These are phyloP conservation scores for Irpex rosettiformis DNA, from an alignment of 1,284 basidiomycete genomes.

Conservation along the genomic window DNA sequence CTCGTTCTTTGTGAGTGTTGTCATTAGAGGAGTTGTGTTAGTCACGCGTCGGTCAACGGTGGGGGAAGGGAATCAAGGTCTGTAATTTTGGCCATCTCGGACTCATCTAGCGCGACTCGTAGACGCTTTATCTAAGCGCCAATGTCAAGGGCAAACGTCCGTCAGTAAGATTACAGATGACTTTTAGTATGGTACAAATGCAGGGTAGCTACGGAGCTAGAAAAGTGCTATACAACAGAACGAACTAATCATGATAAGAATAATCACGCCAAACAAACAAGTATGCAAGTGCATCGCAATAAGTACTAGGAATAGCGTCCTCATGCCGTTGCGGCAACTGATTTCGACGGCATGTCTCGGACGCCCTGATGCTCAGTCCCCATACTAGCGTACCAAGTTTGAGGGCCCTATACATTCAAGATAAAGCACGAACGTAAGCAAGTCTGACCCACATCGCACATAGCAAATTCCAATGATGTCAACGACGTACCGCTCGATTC, in stretches of 20 bases:
- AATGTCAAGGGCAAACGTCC: no score
- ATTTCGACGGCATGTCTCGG: not conserved
- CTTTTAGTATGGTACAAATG: no score
- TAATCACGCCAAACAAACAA: not conserved
- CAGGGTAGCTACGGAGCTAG: no score
- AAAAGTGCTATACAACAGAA: not conserved
- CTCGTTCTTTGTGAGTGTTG: constrained; percentile 26
- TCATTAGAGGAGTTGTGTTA: constrained; percentile 10
- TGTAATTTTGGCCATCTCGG: not conserved
- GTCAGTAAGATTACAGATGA: no score
- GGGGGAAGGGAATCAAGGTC: not conserved
- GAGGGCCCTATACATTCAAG: constrained; percentile 15
- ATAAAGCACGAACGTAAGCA: not conserved
- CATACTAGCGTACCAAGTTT: constrained; percentile 25
- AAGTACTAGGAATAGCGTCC: not conserved
- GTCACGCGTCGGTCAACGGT: not conserved
- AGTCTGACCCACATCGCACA: not conserved
- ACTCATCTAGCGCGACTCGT: no score
- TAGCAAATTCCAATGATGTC: not conserved
- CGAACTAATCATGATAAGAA: not conserved
- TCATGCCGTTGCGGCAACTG: not conserved
- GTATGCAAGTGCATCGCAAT: not conserved
- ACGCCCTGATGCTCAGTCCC: constrained; percentile 25
- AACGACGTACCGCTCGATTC: constrained; percentile 34
- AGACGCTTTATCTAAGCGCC: not conserved